phyloP scores from a whole-genome alignment of 345 rosid genomes.

The Viola odorata region DNA sequence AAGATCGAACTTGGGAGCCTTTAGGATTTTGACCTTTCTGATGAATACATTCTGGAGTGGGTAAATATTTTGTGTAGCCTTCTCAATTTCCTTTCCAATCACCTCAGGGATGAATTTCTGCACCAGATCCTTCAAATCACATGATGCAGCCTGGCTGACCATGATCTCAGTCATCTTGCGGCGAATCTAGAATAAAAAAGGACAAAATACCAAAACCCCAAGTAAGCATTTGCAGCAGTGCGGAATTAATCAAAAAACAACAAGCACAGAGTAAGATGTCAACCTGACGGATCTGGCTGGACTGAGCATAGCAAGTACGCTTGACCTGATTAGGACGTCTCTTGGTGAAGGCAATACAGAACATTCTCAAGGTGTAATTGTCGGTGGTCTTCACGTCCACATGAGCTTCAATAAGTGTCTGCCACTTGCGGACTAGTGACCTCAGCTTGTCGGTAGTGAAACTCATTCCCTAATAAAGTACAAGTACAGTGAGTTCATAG shows the following conservation, averaged over 20 bases:
- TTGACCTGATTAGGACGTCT: slow-evolving; percentile 31
- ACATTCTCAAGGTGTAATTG: slow-evolving; percentile 23
- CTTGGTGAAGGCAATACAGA: slow-evolving; percentile 28
- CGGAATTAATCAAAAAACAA: not conserved
- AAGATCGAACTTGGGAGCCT: slow-evolving; percentile 31
- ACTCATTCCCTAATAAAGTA: slow-evolving; percentile 21
- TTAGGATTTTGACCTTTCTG: slow-evolving; percentile 28
- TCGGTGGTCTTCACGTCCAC: slow-evolving; percentile 31
- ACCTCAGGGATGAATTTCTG: slow-evolving; percentile 22
- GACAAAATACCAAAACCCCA: not conserved
- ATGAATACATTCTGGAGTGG: slow-evolving; percentile 27
- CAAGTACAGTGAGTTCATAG: no score
- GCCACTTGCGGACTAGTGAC: slow-evolving; percentile 28
- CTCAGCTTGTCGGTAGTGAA: slow-evolving; percentile 31
- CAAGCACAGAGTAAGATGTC: not conserved
- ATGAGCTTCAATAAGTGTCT: slow-evolving; percentile 29
- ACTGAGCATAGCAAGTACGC: slow-evolving; percentile 30
- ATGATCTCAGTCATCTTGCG: slow-evolving; percentile 31
- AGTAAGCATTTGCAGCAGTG: not conserved
- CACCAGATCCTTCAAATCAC: slow-evolving; percentile 26
- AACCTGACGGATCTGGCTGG: slow-evolving; percentile 30
- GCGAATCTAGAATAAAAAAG: slow-evolving; percentile 16
- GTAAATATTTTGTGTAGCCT: slow-evolving; percentile 20
- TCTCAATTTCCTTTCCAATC: slow-evolving; percentile 29
- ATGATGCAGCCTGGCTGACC: slow-evolving; percentile 21